Evolutionary conservation across 1,284 basidiomycete species (phyloP), one percentile per base, ranked within the genome.

Genomic region (Abortiporus biennis): DNA sequence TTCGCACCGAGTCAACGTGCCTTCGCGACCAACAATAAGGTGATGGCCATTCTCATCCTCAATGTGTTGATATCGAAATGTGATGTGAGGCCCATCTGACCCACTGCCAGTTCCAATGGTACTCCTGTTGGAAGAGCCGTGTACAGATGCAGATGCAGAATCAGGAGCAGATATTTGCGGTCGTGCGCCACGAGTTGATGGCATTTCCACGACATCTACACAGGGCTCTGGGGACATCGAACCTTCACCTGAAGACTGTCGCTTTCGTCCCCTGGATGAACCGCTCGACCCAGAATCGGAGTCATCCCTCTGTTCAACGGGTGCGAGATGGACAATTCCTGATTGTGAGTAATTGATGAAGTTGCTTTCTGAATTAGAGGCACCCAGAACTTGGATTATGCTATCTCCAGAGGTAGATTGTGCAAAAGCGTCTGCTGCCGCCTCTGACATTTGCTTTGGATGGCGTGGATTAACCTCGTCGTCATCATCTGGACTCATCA

Each of bases 11-110:
- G 72, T 62, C 8, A 92, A 52, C 38, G 73, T 68, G 0, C 87
- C 87, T 53, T 89, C 85, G 6, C 85, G 62, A 0, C 89, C 89
- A 6, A 82, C 64, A 4, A 92, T 70, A 33, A 91, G 69, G 57
- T 90, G 83, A 53, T 86, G 71, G 0, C 89, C 88, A 47, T 89
- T 67, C 17, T 74, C 77, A 38, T 85, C 80, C 48, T 80, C 65
- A 6, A 74, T 63, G 55, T 91, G 80, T 55, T 83, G 69, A 56
- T 89, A 90, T 15, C 83, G 67, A 43, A 80, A 65, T 1, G 80
- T 82, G 39, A 83, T 64, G 30, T 52, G 54, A 2, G 54, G 53
- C 2, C 50, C 51, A 5, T 54, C 55, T 8, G 50, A 47, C 3
- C 47, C 50, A 13, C 45, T 48, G 15, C 33, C 6, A 2, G 42